These are phyloP conservation scores for Triangularia setosa DNA, from an alignment of 2,329 filamentous ascomycete genomes.

Conservation along the genomic window DNA sequence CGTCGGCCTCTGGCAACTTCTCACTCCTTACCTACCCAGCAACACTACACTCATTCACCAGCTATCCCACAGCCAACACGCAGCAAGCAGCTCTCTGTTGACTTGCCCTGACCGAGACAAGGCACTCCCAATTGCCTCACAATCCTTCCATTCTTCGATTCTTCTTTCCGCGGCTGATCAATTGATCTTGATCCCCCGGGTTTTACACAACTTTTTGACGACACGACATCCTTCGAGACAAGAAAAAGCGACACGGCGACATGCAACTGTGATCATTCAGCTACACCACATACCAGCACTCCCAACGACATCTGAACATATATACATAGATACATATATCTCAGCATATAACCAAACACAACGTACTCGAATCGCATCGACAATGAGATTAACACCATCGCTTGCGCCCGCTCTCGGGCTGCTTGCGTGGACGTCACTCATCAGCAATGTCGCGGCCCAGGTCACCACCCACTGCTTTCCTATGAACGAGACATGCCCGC, in stretches of 20 bases:
- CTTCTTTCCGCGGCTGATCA: slow-evolving; percentile 9
- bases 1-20: slow-evolving; percentile 3
- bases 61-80: neutral
- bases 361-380: neutral
- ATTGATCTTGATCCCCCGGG: slow-evolving; percentile 12
- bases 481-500: slow-evolving; percentile 63
- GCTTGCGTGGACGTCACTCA: slow-evolving; percentile 35
- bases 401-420: slow-evolving; percentile 36
- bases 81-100: slow-evolving; percentile 1
- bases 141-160: slow-evolving; percentile 2
- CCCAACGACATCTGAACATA: neutral
- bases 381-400: slow-evolving; percentile 28
- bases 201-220: slow-evolving; percentile 1
- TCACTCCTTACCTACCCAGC: slow-evolving; percentile 11
- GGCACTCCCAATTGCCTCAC: slow-evolving; percentile 9
- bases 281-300: neutral
- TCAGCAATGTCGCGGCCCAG: slow-evolving; percentile 59
- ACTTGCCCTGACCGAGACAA: slow-evolving; percentile 5
- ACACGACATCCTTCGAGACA: slow-evolving; percentile 11
- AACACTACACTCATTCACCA: neutral
- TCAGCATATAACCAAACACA: neutral
- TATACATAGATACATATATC: neutral
- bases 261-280: slow-evolving; percentile 13
- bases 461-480: slow-evolving; percentile 68
- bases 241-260: neutral